phyloP scores from a whole-genome alignment of 108 stramenopile species.

The Parmales sp. region DNA sequence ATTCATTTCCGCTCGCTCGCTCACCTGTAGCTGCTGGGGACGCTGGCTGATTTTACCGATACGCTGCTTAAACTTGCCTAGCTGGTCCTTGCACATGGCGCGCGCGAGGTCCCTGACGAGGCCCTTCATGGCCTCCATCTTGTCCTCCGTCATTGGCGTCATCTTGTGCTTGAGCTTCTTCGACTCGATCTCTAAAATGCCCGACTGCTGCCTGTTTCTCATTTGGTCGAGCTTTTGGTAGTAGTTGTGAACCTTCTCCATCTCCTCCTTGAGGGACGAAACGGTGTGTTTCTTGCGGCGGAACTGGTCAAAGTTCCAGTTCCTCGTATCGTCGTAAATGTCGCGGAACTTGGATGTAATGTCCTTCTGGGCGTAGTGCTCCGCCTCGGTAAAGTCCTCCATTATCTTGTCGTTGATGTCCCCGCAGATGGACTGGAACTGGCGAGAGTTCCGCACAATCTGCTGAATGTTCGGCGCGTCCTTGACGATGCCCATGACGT shows the following conservation, averaged over 20 bases:
- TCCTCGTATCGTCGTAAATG: slow-evolving; percentile 32
- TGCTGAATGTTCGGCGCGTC: slow-evolving; percentile 37
- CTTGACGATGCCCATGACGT: slow-evolving; percentile 14
- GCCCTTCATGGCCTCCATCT: slow-evolving; percentile 34
- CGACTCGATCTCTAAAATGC: slow-evolving; percentile 41
- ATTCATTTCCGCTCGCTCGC: too few species aligned
- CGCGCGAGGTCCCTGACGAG: slow-evolving; percentile 37
- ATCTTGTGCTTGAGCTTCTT: slow-evolving; percentile 38
- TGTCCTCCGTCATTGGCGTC: slow-evolving; percentile 29
- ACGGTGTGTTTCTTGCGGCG: slow-evolving; percentile 28
- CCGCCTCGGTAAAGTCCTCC: slow-evolving; percentile 28
- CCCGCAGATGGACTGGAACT: slow-evolving; percentile 10
- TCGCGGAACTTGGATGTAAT: slow-evolving; percentile 30
- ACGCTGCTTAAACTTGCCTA: slow-evolving; percentile 27
- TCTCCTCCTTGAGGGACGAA: slow-evolving; percentile 22
- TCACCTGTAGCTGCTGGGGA: slow-evolving; percentile 31
- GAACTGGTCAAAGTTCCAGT: slow-evolving; percentile 36
- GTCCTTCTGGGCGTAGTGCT: slow-evolving; percentile 20
- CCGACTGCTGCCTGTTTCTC: slow-evolving; percentile 29
- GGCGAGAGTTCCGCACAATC: slow-evolving; percentile 21
- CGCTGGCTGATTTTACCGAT: slow-evolving; percentile 15
- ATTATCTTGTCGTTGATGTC: slow-evolving; percentile 22
- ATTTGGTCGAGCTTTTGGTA: slow-evolving; percentile 46
- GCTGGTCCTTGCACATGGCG: slow-evolving; percentile 27
- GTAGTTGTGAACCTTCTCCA: slow-evolving; percentile 30